Conservation (phyloP, 2,329 filamentous ascomycete genomes). For the Alternaria panax region DNA sequence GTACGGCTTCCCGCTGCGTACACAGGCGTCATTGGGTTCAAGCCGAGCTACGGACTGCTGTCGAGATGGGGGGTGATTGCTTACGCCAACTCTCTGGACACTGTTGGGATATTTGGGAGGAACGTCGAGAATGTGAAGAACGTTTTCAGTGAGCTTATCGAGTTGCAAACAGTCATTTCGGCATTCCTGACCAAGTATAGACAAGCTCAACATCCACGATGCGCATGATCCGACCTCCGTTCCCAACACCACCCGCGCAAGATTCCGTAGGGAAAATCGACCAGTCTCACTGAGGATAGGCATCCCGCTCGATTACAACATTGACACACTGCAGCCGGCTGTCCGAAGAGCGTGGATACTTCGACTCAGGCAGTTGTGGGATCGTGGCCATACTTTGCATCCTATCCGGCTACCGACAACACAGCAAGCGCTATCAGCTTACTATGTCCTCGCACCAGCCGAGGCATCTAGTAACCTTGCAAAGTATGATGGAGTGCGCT, state of each 20-base stretch:
- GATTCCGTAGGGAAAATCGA: constrained; percentile 24
- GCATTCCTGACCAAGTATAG: constrained; percentile 39
- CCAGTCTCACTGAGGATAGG: constrained; percentile 57
- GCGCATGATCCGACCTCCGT: constrained; percentile 77
- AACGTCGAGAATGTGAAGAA: constrained; percentile 57
- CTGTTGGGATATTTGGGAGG: constrained; percentile 77
- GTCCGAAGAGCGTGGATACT: constrained; percentile 75
- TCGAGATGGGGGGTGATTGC: constrained; percentile 87
- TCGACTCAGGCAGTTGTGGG: constrained; percentile 66
- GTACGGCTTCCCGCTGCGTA: constrained; percentile 89
- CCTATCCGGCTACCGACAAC: constrained; percentile 84
- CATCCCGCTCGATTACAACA: constrained; percentile 81
- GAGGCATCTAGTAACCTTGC: constrained; percentile 96
- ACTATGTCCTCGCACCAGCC: constrained; percentile 93
- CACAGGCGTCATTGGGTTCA: constrained; percentile 82
- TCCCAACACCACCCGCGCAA: constrained; percentile 61
- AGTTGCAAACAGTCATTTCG: background rate
- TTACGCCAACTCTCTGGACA: constrained; percentile 92
- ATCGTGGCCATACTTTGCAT: constrained; percentile 73
- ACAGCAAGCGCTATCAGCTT: constrained; percentile 84
- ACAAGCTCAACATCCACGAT: constrained; percentile 67
- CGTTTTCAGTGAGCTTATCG: constrained; percentile 50
- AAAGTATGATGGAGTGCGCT: constrained; percentile 97
- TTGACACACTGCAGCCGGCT: constrained; percentile 74
- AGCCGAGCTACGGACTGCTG: constrained; percentile 88